These are phyloP conservation scores for Vaccinium corymbosum DNA, from an alignment of 148 eudicot genomes.

Conservation along the genomic window DNA sequence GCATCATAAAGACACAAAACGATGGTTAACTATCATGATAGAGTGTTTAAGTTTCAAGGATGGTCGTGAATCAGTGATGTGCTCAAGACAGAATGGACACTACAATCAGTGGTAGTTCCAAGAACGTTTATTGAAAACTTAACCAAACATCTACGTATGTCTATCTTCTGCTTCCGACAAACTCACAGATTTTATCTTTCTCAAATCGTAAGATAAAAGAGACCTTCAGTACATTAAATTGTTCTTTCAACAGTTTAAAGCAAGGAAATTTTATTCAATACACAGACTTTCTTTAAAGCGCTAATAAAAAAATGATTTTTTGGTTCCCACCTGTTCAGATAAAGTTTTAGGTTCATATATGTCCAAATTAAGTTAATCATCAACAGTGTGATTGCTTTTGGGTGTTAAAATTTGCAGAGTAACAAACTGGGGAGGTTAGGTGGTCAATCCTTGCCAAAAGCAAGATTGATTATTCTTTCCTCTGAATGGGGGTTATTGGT, in stretches of 20 bases:
- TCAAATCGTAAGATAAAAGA: neutral
- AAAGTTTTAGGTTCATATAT: neutral
- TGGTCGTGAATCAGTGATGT: neutral
- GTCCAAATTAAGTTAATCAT: neutral
- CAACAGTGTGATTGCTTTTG: neutral
- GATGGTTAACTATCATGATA: neutral
- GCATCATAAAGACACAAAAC: constrained; percentile 18
- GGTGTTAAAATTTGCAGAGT: neutral
- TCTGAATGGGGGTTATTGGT: too few relatives aligned
- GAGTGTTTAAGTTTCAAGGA: neutral
- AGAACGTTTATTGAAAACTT: neutral
- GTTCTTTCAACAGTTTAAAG: neutral
- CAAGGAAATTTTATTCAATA: neutral
- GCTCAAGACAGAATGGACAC: neutral
- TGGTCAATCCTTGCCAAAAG: too few relatives aligned
- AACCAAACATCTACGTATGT: neutral
- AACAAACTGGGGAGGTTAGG: too few relatives aligned
- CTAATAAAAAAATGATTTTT: neutral
- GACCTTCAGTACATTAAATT: neutral
- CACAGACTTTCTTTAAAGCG: neutral
- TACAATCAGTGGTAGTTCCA: neutral
- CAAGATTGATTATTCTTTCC: too few relatives aligned
- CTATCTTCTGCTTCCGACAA: neutral
- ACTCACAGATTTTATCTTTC: neutral
- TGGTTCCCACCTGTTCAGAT: neutral